These are phyloP conservation scores for Leishmania guyanensis DNA, from an alignment of 208 protist genomes.

Conservation along the genomic window DNA sequence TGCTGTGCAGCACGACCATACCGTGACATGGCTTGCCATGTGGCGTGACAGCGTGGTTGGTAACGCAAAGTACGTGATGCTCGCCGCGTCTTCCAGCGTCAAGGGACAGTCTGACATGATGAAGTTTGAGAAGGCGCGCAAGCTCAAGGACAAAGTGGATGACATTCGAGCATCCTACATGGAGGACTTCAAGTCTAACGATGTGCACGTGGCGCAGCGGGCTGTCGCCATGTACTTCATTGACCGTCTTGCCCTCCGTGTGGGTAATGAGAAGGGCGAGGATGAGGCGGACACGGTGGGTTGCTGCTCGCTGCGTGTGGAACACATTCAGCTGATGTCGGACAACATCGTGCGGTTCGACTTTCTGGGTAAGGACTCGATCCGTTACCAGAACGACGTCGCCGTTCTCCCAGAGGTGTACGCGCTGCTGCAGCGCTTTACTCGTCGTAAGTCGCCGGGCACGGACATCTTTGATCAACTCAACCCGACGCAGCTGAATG, in stretches of 20 bases:
- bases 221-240: conserved; percentile 98
- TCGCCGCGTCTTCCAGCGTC: conserved; percentile 93
- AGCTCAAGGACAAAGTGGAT: conserved; percentile 95
- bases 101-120: conserved; percentile 97
- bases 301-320: conserved; percentile 98
- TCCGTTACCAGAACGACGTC: conserved; percentile 95
- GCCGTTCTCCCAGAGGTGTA: conserved; percentile 92
- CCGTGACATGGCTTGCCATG: conserved; percentile 97
- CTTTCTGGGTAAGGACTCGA: conserved; percentile 99
- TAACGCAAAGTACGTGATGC: conserved; percentile 98
- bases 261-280: conserved; percentile 98
- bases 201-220: conserved; percentile 85
- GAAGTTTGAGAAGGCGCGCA: conserved; percentile 98
- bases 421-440: conserved; percentile 91
- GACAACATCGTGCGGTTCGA: conserved; percentile 93
- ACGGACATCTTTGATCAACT: conserved; percentile 96
- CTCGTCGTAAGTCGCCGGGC: conserved; percentile 72
- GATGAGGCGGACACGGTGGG: conserved; percentile 98
- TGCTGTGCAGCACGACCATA: conserved; percentile 94
- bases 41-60: conserved; percentile 96
- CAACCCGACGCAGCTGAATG: conserved; percentile 93
- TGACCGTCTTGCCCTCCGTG: conserved; percentile 98
- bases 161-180: conserved; percentile 94
- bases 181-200: conserved; percentile 77
- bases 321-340: conserved; percentile 93